Evolutionary conservation across 176 grass and related monocot genomes (phyloP).

Genomic region (Rhynchospora pubera): DNA sequence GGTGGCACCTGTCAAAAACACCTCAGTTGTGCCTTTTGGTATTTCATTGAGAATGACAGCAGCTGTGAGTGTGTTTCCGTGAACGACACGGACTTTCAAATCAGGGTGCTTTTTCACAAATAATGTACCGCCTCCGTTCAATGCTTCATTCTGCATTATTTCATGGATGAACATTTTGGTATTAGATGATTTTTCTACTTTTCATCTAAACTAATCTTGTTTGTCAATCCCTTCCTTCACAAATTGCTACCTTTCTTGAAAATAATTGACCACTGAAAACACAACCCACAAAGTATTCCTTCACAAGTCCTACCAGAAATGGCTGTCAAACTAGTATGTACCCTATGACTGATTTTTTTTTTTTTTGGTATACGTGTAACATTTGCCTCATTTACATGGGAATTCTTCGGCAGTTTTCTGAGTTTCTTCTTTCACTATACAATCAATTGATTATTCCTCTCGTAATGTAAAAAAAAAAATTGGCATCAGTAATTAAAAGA

Average conservation of each 20-base stretch:
- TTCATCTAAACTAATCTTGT: not conserved
- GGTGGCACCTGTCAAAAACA: slow-evolving; percentile 87
- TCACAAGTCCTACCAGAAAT: not conserved
- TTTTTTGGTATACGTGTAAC: not conserved
- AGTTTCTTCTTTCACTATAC: not conserved
- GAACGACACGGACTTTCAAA: slow-evolving; percentile 69
- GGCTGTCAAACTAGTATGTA: not conserved
- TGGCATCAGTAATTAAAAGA: too few relatives aligned
- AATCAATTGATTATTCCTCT: not conserved
- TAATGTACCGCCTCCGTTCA: slow-evolving; percentile 79
- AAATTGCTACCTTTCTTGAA: not conserved
- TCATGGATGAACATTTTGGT: not conserved
- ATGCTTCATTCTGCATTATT: slow-evolving; percentile 65
- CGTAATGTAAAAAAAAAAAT: not conserved
- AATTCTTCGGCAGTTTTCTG: not conserved
- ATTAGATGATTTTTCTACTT: not conserved
- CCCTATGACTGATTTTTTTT: not conserved
- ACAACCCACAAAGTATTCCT: not conserved
- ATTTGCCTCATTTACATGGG: not conserved
- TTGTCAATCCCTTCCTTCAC: not conserved
- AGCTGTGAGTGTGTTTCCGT: slow-evolving; percentile 86
- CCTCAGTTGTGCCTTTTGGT: slow-evolving; percentile 45
- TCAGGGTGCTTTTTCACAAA: slow-evolving; percentile 85
- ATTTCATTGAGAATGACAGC: slow-evolving; percentile 91
- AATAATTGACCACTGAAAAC: not conserved